A percentile compares a stretch with the other conserved stretches of the same genome.
Conservation (phyloP, 169 alveolate genomes). For the Theileria parva region DNA sequence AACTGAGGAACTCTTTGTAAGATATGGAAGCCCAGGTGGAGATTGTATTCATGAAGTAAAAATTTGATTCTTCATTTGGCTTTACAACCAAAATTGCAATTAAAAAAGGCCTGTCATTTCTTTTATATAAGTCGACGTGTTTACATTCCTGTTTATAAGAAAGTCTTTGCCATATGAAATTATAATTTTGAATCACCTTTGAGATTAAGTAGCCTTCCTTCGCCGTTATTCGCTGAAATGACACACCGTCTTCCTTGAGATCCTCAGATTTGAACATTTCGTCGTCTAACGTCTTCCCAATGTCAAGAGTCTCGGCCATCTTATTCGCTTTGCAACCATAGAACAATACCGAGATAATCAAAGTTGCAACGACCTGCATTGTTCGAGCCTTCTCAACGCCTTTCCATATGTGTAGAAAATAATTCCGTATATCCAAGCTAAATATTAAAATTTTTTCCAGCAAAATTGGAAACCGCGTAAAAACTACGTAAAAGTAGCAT, state of each 20-base stretch:
- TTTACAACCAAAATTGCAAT: background rate
- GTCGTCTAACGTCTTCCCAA: background rate
- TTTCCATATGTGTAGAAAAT: conserved; percentile 1
- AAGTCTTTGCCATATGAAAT: conserved; percentile 18
- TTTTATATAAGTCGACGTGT: background rate
- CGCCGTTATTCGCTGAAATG: background rate
- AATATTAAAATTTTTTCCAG: background rate
- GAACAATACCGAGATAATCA: background rate
- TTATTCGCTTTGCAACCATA: background rate
- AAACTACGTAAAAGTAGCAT: no score
- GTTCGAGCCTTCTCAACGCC: background rate
- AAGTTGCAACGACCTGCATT: conserved; percentile 12
- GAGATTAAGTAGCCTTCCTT: background rate
- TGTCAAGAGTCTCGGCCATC: conserved; percentile 2
- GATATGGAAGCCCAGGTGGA: conserved; percentile 3
- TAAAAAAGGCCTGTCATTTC: background rate
- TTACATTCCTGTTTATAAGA: background rate
- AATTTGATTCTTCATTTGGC: background rate
- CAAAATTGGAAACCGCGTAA: no score
- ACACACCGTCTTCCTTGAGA: background rate
- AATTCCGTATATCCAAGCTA: background rate
- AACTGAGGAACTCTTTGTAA: background rate
- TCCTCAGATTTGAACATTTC: background rate
- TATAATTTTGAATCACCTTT: conserved; percentile 5
- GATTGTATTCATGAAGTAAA: conserved; percentile 6